Evolutionary conservation across 2,329 filamentous ascomycete species (phyloP).

Genomic region (Neonectria sp.): DNA sequence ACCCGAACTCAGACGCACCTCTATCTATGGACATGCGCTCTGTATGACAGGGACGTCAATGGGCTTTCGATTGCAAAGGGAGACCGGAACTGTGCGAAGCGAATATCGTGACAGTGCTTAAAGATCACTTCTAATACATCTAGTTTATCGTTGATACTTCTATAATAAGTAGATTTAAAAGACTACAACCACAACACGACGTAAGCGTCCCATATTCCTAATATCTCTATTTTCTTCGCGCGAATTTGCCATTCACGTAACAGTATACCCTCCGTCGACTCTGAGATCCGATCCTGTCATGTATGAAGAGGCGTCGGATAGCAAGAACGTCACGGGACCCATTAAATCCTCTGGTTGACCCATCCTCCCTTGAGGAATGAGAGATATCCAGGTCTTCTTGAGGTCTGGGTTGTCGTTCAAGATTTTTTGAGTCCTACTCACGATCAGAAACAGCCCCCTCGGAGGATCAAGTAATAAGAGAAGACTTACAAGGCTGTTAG

Average conservation of each 20-base stretch:
- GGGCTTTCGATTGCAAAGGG: too few species aligned
- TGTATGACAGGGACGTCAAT: too few species aligned
- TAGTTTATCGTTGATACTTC: neutral
- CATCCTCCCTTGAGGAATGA: conserved; percentile 95
- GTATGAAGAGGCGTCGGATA: conserved; percentile 83
- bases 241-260: conserved; percentile 51
- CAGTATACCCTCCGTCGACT: conserved; percentile 87
- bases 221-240: neutral
- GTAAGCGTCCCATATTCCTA: neutral
- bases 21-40: too few species aligned
- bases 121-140: neutral
- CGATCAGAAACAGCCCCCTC: neutral
- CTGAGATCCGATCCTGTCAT: conserved; percentile 81
- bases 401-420: conserved; percentile 96
- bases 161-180: neutral
- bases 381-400: conserved; percentile 88
- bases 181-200: neutral
- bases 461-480: neutral
- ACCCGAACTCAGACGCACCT: too few species aligned
- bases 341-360: conserved; percentile 91
- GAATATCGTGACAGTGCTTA: neutral
- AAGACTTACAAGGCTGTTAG: conserved; percentile 84
- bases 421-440: conserved; percentile 86
- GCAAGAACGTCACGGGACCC: conserved; percentile 90
- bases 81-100: too few species aligned